Evolutionary conservation across 805 yeast species (phyloP), one percentile per base, ranked within the genome.

Genomic region (Middelhovenomyces tepae): DNA sequence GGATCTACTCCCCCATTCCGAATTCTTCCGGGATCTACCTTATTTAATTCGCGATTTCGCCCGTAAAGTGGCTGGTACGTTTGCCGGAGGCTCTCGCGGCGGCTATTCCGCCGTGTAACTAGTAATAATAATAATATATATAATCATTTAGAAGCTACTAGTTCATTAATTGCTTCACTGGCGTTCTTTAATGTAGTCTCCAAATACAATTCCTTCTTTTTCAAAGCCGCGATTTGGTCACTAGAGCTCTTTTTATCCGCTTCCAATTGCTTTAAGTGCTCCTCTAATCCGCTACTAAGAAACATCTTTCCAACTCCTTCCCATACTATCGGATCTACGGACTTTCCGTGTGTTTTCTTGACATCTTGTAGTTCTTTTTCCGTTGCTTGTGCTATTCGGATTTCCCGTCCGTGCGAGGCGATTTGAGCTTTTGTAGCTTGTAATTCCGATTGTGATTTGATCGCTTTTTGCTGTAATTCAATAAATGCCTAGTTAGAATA

Each of bases 101-200:
- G 97, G 95, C 13, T 89, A 91, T 56, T 78, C 94, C 51, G 97
- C 96, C 22, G 94, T 91, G 7, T 87, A 64, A 33, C 22, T 27
- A 19, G 32, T 18, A 21, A 36, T 24, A 16, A 50, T 38, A 23
- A 35, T 34, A 26, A 43, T 14, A 31, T 28, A 34, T 22, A 25
- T 14, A 7, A 23, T 23, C 14, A 23, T 34, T 22, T 6, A 7
- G 27, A 21, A 16, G 28, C 43, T 41, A 44, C 43, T 60, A 60
- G 58, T 32, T 68, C 68, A 33, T 71, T 69, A 70, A 84, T 67
- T 45, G 71, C 72, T 29, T 73, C 74, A 17, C 73, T 61, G 2
- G 89, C 78, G 44, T 78, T 85, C 40, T 80, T 80, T 39, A 82
- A 68, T 4, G 94, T 80, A 1, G 85, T 80, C 37, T 77, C 75